These are phyloP conservation scores for Alnus glutinosa DNA, from an alignment of 306 rosid genomes.

Conservation along the genomic window DNA sequence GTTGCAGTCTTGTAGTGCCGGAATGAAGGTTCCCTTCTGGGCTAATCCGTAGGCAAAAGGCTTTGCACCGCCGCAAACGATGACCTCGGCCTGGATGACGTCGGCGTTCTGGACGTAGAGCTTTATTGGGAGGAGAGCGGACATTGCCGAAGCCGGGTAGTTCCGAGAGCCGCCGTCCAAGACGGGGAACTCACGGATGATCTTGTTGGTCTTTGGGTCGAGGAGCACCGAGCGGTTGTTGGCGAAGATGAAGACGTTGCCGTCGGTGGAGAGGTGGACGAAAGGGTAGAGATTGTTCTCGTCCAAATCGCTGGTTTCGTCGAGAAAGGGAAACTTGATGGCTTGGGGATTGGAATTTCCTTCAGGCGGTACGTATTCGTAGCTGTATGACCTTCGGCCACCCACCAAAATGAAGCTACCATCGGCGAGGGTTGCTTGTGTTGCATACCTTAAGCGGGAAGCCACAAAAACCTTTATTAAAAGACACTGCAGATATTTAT, in stretches of 20 bases:
- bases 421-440: conserved; percentile 49
- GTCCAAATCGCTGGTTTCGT: conserved; percentile 71
- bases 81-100: conserved; percentile 45
- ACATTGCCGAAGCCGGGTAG: conserved; percentile 90
- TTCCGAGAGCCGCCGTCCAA: conserved; percentile 68
- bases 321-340: conserved; percentile 50
- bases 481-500: too few species aligned
- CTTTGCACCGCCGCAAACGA: conserved; percentile 76
- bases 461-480: background rate
- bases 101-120: conserved; percentile 21
- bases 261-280: conserved; percentile 61
- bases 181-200: conserved; percentile 50
- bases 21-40: conserved; percentile 19
- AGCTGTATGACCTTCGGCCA: conserved; percentile 65
- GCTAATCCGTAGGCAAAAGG: conserved; percentile 50
- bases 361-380: conserved; percentile 61
- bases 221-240: conserved; percentile 79
- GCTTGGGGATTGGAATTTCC: conserved; percentile 19
- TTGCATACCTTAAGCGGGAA: conserved; percentile 56
- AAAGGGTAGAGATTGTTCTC: conserved; percentile 95
- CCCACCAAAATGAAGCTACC: conserved; percentile 68
- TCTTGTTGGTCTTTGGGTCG: conserved; percentile 36
- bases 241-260: conserved; percentile 70
- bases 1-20: conserved; percentile 59
- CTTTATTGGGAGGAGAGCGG: conserved; percentile 63